Base-by-base conservation (phyloP, 495 filamentous ascomycete genomes). In the Lasiosphaeris hirsuta region DNA sequence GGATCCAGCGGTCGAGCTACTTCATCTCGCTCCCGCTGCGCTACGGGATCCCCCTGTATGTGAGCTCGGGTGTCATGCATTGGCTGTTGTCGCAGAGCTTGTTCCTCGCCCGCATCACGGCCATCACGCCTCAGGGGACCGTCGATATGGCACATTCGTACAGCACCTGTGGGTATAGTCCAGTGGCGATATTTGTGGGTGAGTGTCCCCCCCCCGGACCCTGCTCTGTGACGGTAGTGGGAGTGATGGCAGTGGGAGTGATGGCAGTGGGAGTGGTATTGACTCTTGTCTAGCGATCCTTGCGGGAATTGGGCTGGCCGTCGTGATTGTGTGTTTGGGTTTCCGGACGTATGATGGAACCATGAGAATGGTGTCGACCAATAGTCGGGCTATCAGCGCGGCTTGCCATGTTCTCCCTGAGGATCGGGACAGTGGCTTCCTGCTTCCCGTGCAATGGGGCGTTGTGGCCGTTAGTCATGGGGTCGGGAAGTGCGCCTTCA, bases 1-100 rank as follows among this genome's bases (percentile, higher is more conserved):
- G 70, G 1, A 59, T 59, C 7, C 74, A 81, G 54, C 62, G 69
- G 41, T 66, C 69, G 8, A 81, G 77, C 14, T 80, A 81, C 61
- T 78, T 69, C 57, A 75, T 81, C 0, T 70, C 72, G 40, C 63
- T 83, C 8, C 78, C 78, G 1, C 78, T 74, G 39, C 63, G 62
- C 10, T 82, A 76, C 62, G 68, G 62, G 9, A 42, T 79, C 8
- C 73, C 77, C 0, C 63, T 80, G 0, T 48, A 73, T 0, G 18
- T 56, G 7, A 43, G 63, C 33, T 68, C 64, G 7, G 67, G 60
- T 7, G 0, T 72, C 4, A 64, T 79, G 10, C 78, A 81, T 50
- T 80, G 71, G 69, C 63, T 78, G 4, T 35, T 75, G 1, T 77
- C 74, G 1, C 72, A 75, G 52, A 63, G 60, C 8, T 23, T 80